These are phyloP conservation scores for Aethionema arabicum DNA, from an alignment of 345 rosid genomes.

Conservation along the genomic window DNA sequence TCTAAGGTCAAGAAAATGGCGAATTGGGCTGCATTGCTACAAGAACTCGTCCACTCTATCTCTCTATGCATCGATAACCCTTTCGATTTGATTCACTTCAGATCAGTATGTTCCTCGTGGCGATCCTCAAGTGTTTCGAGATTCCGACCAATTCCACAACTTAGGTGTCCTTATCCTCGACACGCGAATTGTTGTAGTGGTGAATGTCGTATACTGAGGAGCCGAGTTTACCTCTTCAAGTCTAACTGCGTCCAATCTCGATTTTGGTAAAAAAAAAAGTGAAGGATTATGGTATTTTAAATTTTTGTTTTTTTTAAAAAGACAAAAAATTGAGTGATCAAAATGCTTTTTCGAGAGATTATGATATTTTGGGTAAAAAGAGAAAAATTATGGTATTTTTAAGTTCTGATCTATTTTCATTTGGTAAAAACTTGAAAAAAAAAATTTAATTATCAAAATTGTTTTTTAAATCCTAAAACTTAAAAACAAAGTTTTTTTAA, in stretches of 20 bases:
- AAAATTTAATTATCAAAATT: too few species aligned
- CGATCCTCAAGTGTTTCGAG: conserved; percentile 19
- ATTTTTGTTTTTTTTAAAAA: too few species aligned
- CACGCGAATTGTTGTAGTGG: conserved; percentile 1
- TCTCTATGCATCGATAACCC: conserved; percentile 13
- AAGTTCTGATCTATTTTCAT: too few species aligned
- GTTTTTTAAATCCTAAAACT: too few species aligned
- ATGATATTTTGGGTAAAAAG: too few species aligned
- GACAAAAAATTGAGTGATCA: too few species aligned
- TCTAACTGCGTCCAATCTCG: neutral
- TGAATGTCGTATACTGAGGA: conserved; percentile 8
- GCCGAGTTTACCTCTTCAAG: conserved; percentile 26
- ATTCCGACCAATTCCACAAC: conserved; percentile 3
- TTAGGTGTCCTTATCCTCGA: neutral
- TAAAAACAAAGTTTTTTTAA: too few species aligned
- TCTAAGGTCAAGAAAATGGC: conserved; percentile 19
- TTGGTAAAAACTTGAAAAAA: too few species aligned
- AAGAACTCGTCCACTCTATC: conserved; percentile 24
- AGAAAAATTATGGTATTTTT: too few species aligned
- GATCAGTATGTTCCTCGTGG: conserved; percentile 42
- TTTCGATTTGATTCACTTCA: conserved; percentile 33
- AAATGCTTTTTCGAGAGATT: too few species aligned
- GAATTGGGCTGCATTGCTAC: conserved; percentile 37
- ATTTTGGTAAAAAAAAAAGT: conserved; percentile 27
- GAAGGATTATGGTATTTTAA: too few species aligned